Evolutionary conservation across 352 stramenopile species (phyloP), one percentile per base, ranked within the genome.

Genomic region (Globisporangium sylvaticum): DNA sequence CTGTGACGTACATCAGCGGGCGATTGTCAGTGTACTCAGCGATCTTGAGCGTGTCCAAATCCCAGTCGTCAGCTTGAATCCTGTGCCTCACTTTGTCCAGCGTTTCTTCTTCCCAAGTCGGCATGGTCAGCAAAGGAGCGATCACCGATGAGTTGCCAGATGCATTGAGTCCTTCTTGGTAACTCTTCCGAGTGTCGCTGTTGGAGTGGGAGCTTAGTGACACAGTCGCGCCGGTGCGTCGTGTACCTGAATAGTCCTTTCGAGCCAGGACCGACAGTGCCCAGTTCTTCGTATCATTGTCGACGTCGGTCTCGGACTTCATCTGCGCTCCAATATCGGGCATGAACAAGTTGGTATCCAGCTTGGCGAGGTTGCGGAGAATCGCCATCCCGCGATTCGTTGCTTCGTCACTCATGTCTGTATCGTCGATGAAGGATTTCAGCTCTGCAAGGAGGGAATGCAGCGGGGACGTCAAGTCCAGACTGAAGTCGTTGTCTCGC

Each of bases 261-360:
- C 81, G 75, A 4, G 86, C 83, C 1, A 94, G 64, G 20, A 94
- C 86, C 0, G 86, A 90, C 2, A 90, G 71, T 1, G 86, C 86
- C 84, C 84, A 94, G 62, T 90, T 92, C 64, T 94, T 92, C 20
- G 84, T 94, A 42, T 94, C 86, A 48, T 76, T 83, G 67, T 94
- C 86, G 9, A 94, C 79, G 50, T 91, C 84, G 53, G 87, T 86
- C 62, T 91, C 82, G 1, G 74, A 84, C 61, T 92, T 92, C 81
- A 94, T 90, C 64, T 94, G 86, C 24, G 81, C 86, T 22, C 81
- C 77, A 46, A 94, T 91, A 39, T 94, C 84, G 10, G 86, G 86
- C 44, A 90, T 80, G 64, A 94, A 94, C 20, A 94, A 57, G 73
- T 94, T 92, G n/a, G 87, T 87, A 53, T 90, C 86, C 22, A 91